A percentile compares a stretch with the other conserved stretches of the same genome.
phyloP scores from a whole-genome alignment of 2,329 filamentous ascomycete species.

The Exophiala lecanii-corni region DNA sequence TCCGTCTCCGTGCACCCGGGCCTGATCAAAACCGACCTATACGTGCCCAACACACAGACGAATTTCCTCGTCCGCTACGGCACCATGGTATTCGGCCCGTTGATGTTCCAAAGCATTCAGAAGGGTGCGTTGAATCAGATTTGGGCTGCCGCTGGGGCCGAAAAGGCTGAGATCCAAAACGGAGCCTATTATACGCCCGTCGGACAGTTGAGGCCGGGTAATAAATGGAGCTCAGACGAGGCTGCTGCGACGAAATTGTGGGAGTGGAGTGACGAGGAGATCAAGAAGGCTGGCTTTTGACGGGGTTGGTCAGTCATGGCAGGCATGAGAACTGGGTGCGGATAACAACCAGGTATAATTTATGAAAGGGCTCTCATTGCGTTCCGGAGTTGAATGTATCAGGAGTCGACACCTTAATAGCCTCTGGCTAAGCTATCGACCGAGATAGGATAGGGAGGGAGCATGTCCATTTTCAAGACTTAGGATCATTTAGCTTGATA shows the following conservation, averaged over 20 bases:
- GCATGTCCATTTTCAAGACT: too few species aligned
- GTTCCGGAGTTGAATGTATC: too few species aligned
- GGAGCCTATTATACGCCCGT: conserved; percentile 43
- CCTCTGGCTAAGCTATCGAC: too few species aligned
- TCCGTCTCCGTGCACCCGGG: conserved; percentile 50
- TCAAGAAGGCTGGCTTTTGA: conserved; percentile 25
- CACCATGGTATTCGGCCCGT: conserved; percentile 20
- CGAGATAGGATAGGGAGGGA: too few species aligned
- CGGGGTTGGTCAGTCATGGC: too few species aligned
- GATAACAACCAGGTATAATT: too few species aligned
- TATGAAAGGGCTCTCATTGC: too few species aligned
- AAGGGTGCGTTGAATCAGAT: conserved; percentile 40
- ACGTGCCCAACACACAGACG: conserved; percentile 29
- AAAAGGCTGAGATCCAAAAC: conserved; percentile 34
- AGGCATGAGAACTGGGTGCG: too few species aligned
- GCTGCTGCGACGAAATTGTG: conserved; percentile 30
- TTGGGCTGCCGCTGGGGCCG: conserved; percentile 35
- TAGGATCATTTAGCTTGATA: too few species aligned
- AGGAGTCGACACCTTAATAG: too few species aligned
- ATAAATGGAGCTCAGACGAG: conserved; percentile 27
- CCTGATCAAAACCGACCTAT: conserved; percentile 39
- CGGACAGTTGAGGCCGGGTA: conserved; percentile 25
- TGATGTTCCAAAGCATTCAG: conserved; percentile 31
- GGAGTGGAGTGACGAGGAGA: conserved; percentile 34
- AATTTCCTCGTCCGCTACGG: conserved; percentile 27